Base-by-base conservation (phyloP, 495 filamentous ascomycete species). In the Daldinia concentrica region DNA sequence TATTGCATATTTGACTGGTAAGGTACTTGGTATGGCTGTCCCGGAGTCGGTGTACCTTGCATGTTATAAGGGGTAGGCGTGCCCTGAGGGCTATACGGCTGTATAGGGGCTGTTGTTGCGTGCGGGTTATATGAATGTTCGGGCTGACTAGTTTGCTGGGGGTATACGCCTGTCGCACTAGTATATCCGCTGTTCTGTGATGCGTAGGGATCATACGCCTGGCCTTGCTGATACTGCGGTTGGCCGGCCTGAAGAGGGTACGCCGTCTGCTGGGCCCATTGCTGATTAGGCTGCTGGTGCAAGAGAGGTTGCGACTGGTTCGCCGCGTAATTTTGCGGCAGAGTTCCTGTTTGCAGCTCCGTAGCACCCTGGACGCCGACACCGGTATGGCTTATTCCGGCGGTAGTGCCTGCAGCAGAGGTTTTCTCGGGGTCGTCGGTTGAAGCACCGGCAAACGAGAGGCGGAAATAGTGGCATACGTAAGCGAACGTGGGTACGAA, bases 401-500 rank as follows among this genome's bases (percentile, higher is more conserved):
- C 3, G 74, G 77, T 11, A 69, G 61, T 37, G 41, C 41, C 56
- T 41, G 64, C 57, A 14, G 67, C 79, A 6, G 75, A 67, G 34
- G 75, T 76, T 76, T 82, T 79, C 76, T 84, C 81, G 11, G 66
- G 62, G 30, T 75, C 69, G 52, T 76, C 68, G 41, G 64, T 62
- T 11, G 67, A 76, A 32, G 68, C 60, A 1, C 69, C 72, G 24
- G 74, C 74, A 59, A 78, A 74, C 19, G 75, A 66, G 34, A 80
- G 72, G 50, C 79, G 81, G 76, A 81, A 84, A 64, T 71, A 78
- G 52, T 80, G 79, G 24, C 78, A 78, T 43, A 84, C 76, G 54
- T 78, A 83, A 39, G 79, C 78, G 58, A 84, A 80, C 1, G 79
- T 82, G 15, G 74, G 76, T 64, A 84, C 69, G 71, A 85, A 85